phyloP scores from a whole-genome alignment of 108 stramenopile genomes.

The Conticribra weissflogii region DNA sequence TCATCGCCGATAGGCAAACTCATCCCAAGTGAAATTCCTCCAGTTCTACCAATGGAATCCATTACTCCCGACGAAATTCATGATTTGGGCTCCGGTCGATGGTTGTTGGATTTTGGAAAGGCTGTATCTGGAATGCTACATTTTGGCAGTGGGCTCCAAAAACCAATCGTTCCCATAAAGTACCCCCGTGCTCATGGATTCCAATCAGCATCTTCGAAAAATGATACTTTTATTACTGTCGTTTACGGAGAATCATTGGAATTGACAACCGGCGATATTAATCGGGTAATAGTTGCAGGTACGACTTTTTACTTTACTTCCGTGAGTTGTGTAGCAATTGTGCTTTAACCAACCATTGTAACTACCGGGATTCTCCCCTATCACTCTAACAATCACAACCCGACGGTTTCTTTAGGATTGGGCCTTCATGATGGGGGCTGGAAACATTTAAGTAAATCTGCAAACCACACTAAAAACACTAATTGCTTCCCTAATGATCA shows the following conservation, averaged over 20 bases:
- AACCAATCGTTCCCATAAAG: slow-evolving; percentile 32
- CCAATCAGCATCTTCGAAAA: slow-evolving; percentile 9
- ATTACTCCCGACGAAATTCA: slow-evolving; percentile 46
- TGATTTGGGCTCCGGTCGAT: slow-evolving; percentile 36
- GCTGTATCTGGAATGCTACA: slow-evolving; percentile 49
- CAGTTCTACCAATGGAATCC: slow-evolving; percentile 26
- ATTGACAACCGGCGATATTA: slow-evolving; percentile 53
- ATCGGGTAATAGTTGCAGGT: slow-evolving; percentile 41
- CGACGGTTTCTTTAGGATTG: slow-evolving; percentile 20
- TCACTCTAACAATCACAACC: too few species aligned
- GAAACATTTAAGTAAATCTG: slow-evolving; percentile 17
- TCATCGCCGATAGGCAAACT: slow-evolving; percentile 33
- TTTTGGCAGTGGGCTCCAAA: slow-evolving; percentile 44
- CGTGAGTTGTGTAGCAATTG: too few species aligned
- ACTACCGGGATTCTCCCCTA: background rate
- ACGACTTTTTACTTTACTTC: too few species aligned
- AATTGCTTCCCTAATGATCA: slow-evolving; percentile 40
- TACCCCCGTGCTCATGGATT: slow-evolving; percentile 43
- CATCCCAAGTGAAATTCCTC: slow-evolving; percentile 35
- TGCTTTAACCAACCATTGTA: too few species aligned
- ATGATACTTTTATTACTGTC: slow-evolving; percentile 29
- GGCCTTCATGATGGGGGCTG: slow-evolving; percentile 41
- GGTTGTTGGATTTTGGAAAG: slow-evolving; percentile 50
- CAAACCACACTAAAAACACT: background rate
- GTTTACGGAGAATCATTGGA: slow-evolving; percentile 44